Percentiles rank a stretch among this genome's conserved stretches.
Evolutionary conservation across 768 basidiomycete species (phyloP).

Genomic region (Asterophora lycoperdoides): DNA sequence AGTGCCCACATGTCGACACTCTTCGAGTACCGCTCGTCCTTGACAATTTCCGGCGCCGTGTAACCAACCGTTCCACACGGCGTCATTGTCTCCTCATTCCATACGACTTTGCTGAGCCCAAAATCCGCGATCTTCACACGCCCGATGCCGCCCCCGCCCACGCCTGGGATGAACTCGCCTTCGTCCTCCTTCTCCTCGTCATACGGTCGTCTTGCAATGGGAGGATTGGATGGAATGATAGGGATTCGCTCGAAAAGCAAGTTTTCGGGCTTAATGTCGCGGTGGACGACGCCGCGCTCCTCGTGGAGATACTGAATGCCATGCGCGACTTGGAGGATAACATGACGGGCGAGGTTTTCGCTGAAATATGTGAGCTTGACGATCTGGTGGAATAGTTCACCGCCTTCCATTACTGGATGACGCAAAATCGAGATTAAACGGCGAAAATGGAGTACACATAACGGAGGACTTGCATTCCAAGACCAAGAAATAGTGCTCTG

Average conservation of each 20-base stretch:
- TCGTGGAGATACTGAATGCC: conserved; percentile 96
- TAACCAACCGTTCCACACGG: conserved; percentile 99
- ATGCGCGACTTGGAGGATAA: conserved; percentile 92
- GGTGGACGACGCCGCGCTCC: conserved; percentile 96
- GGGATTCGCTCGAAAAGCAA: conserved; percentile 91
- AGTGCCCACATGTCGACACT: conserved; percentile 99
- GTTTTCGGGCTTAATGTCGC: conserved; percentile 99
- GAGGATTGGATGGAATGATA: conserved; percentile 78
- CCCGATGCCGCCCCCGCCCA: conserved; percentile 97
- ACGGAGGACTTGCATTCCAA: conserved; percentile 68
- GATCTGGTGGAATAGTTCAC: conserved; percentile 97
- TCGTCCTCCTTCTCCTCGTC: conserved; percentile 99
- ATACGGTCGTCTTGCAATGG: conserved; percentile 69
- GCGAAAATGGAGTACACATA: conserved; percentile 8
- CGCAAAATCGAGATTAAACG: conserved; percentile 7
- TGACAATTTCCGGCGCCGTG: conserved; percentile 98
- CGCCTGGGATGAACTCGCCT: conserved; percentile 87
- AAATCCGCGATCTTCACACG: conserved; percentile 99
- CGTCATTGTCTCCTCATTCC: conserved; percentile 99
- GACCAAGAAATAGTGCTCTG: conserved; percentile 91
- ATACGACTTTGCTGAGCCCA: conserved; percentile 94
- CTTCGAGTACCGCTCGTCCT: conserved; percentile 95
- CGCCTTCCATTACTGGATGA: conserved; percentile 85
- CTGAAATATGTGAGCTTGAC: conserved; percentile 99
- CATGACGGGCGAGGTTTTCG: conserved; percentile 94